Base-by-base conservation (phyloP, 176 grass and related monocot genomes). In the Avena insularis region DNA sequence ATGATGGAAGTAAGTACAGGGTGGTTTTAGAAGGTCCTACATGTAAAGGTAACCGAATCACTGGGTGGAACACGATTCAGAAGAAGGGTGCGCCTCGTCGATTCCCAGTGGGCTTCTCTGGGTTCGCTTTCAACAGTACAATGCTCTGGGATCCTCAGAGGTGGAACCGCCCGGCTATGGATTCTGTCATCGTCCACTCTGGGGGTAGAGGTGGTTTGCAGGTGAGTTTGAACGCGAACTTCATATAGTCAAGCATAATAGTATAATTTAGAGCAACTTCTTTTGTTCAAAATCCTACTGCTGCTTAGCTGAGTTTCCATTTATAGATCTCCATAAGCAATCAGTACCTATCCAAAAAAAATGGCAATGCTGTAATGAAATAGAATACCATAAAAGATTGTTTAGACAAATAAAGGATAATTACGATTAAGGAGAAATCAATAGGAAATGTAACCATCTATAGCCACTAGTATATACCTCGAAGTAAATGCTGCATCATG, bases 111-210 rank as follows among this genome's bases (percentile, higher is more conserved):
- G 86, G 87, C 65, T 91, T 95, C 70, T 81, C 95, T 82, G 93
- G 89, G 13, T 91, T 97, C 83, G 95, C 95, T 81, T 97, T 95
- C 82, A 95, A 97, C 87, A 95, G 91, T 58, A 95, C 95, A 79
- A 81, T 97, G 81, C 71, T 97, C n/a, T 97, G 95, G 95, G 93
- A 97, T 56, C 91, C 95, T 58, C 89, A 90, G 67, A 93, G 88
- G 75, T 97, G 93, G 82, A 87, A 92, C 71, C 95, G 91, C 38
- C 87, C 88, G 47, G 87, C 93, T 71, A 47, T 86, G 88, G 93
- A 90, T 81, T 94, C 95, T 71, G 92, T 93, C 60, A 82, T 86
- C 6, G 88, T 93, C 83, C 95, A 95, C 40, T 84, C 85, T 66
- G 88, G 77, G 59, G 87, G 89, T 73, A 95, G 85, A 81, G 95